These are phyloP conservation scores for Calocybe cyanea DNA, from an alignment of 768 basidiomycete genomes.

Conservation along the genomic window DNA sequence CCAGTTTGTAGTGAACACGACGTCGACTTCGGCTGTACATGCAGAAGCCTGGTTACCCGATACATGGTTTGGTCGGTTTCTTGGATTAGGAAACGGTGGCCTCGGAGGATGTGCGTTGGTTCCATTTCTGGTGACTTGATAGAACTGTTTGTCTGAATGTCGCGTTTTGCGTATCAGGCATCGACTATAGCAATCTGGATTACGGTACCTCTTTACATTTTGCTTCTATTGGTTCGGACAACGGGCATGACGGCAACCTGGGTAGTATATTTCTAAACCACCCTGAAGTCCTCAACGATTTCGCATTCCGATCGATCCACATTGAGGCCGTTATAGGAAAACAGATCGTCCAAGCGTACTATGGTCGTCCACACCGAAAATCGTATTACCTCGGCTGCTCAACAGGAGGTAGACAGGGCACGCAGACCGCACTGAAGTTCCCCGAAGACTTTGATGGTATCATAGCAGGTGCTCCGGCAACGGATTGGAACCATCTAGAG, in stretches of 20 bases:
- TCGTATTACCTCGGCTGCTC: slow-evolving; percentile 9
- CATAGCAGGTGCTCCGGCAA: slow-evolving; percentile 3
- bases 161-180: too few species aligned
- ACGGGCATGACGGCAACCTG: slow-evolving; percentile 2
- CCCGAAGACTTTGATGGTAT: slow-evolving; percentile 12
- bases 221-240: slow-evolving; percentile 7
- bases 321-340: slow-evolving; percentile 9
- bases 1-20: slow-evolving; percentile 4
- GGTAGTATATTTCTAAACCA: background rate
- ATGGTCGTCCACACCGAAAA: slow-evolving; percentile 2
- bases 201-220: slow-evolving; percentile 4
- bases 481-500: slow-evolving; percentile 1
- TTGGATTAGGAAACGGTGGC: slow-evolving; percentile 1
- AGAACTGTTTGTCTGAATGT: background rate
- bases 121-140: background rate
- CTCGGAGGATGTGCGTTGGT: background rate
- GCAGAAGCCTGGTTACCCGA: slow-evolving; percentile 1
- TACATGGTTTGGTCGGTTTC: background rate
- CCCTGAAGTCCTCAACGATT: slow-evolving; percentile 9
- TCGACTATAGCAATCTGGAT: slow-evolving; percentile 1
- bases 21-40: background rate
- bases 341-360: slow-evolving; percentile 8
- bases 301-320: slow-evolving; percentile 3
- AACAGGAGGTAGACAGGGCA: slow-evolving; percentile 7
- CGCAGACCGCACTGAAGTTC: slow-evolving; percentile 6